phyloP scores from a whole-genome alignment of 1,284 basidiomycete genomes.

The Lentinus polychrous region DNA sequence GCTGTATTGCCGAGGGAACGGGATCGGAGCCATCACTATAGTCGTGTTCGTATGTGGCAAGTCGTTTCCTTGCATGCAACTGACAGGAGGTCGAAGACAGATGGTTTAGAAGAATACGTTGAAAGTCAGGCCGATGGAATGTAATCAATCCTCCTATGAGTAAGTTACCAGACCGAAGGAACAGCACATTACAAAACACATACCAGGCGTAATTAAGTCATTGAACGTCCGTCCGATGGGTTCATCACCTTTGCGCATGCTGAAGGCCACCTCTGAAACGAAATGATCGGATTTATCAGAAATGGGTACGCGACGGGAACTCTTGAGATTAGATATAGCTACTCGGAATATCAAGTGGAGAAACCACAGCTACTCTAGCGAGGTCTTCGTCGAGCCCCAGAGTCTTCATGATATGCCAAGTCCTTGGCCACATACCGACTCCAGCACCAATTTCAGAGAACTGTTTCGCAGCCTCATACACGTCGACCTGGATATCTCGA shows the following conservation, averaged over 20 bases:
- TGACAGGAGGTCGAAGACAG: conserved; percentile 24
- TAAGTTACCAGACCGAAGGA: neutral
- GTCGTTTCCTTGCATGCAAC: conserved; percentile 31
- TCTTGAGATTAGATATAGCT: conserved; percentile 2
- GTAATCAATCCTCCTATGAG: conserved; percentile 31
- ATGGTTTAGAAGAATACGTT: conserved; percentile 29
- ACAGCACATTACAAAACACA: conserved; percentile 2
- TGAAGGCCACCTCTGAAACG: conserved; percentile 18
- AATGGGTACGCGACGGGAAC: neutral
- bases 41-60: conserved; percentile 30
- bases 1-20: conserved; percentile 18
- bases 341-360: conserved; percentile 18
- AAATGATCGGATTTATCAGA: neutral
- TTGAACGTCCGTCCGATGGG: conserved; percentile 23
- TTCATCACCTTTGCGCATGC: conserved; percentile 29
- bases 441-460: conserved; percentile 32
- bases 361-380: conserved; percentile 15
- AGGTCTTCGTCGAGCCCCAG: conserved; percentile 27
- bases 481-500: conserved; percentile 27
- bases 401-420: conserved; percentile 25
- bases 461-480: conserved; percentile 31
- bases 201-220: conserved; percentile 26
- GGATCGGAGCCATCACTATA: neutral
- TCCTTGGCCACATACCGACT: conserved; percentile 30
- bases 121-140: conserved; percentile 40